Evolutionary conservation across 352 stramenopile genomes (phyloP), one percentile per base, ranked within the genome.

Genomic region (Globisporangium viniferum): DNA sequence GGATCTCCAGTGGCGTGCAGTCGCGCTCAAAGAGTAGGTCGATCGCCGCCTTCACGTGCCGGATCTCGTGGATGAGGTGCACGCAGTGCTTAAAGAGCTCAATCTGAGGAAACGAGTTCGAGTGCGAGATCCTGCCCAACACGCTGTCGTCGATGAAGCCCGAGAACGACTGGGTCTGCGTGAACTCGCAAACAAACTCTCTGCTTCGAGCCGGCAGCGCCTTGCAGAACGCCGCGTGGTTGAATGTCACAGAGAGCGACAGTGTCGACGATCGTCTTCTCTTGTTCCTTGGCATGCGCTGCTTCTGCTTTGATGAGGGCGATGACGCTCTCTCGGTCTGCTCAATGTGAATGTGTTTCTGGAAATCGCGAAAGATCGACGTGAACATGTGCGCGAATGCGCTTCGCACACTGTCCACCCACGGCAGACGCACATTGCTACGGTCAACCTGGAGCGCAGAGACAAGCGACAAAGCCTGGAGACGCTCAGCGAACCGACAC

Each of bases 81-180:
- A 89, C 68, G 41, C 81, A 92, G 48, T 90, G 79, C 55, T 83
- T 76, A 48, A 92, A 92, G 29, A 92, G 74, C 56, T 86, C 80
- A 35, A 88, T 29, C 49, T 77, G 76, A 6, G 64, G 69, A 66
- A 75, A 78, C 53, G 70, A 68, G 49, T 67, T 48, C 18, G 72
- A 67, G 66, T 81, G 73, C 55, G 68, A 78, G 20, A 76, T 62
- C 2, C 66, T 69, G 6, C 58, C 82, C 29, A 90, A 76, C 15
- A 89, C 78, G 49, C 75, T 84, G 63, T 88, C 84, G 35, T 89
- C 87, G 33, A 90, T 67, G 36, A 92, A 90, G 49, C 79, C 74
- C 9, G 76, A 70, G 60, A 92, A 92, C 41, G 70, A 81, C 68
- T 92, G 81, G 2, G 81, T 89, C 64, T 88, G 77, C 10, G 73